These are phyloP conservation scores for Metschnikowia dekortorum DNA, from an alignment of 805 yeast genomes.

Conservation along the genomic window DNA sequence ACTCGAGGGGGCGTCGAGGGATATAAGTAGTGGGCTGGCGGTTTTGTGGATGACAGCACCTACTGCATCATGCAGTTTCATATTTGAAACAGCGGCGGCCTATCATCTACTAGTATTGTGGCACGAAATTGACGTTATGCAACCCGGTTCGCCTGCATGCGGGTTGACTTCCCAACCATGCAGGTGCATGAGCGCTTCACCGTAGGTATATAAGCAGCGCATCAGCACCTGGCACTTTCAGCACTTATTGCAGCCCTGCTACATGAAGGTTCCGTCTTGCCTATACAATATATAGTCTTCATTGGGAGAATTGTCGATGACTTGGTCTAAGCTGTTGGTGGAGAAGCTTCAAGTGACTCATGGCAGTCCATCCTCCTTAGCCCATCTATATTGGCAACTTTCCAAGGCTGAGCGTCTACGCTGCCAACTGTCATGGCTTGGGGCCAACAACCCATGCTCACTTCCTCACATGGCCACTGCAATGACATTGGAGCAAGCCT, in stretches of 20 bases:
- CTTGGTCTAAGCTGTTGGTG: background rate
- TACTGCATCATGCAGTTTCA: background rate
- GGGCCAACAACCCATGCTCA: background rate
- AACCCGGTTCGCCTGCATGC: background rate
- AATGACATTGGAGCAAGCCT: background rate
- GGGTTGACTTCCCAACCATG: background rate
- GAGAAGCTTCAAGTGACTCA: background rate
- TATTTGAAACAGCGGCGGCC: background rate
- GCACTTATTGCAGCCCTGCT: background rate
- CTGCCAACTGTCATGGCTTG: background rate
- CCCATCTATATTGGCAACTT: constrained; percentile 2
- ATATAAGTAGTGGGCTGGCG: too few species aligned
- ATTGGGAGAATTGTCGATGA: background rate
- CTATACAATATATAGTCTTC: background rate
- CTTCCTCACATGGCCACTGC: background rate
- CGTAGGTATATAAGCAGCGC: background rate
- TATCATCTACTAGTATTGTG: too few species aligned
- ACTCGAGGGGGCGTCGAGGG: too few species aligned
- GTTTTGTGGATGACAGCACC: too few species aligned
- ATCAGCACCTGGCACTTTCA: background rate
- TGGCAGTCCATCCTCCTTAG: background rate
- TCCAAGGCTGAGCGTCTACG: background rate
- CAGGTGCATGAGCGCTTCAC: constrained; percentile 1
- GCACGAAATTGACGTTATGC: background rate
- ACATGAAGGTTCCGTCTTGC: background rate